Evolutionary conservation across 2,329 filamentous ascomycete genomes (phyloP).

Genomic region (Dothideomycetidae sp.): DNA sequence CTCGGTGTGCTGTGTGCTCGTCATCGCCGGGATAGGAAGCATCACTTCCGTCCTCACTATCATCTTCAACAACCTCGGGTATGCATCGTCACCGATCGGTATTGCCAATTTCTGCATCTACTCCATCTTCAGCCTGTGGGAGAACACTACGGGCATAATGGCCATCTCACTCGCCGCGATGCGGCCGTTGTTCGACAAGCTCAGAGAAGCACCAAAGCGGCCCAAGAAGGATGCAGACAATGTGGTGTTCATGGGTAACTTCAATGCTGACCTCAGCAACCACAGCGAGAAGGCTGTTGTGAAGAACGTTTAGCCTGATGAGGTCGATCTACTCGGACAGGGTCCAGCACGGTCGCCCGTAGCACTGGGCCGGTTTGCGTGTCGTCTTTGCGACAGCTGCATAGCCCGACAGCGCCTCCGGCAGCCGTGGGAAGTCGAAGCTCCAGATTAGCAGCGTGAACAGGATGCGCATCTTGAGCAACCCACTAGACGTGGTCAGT

Average conservation of each 20-base stretch:
- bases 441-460: constrained; percentile 3
- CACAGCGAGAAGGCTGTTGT: no score
- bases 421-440: constrained; percentile 1
- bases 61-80: neutral
- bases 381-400: neutral
- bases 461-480: constrained; percentile 1
- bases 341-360: neutral
- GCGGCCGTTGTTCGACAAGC: constrained; percentile 3
- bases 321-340: no score
- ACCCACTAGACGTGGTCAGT: neutral
- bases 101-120: neutral
- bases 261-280: no score
- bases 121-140: constrained; percentile 4
- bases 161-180: constrained; percentile 5
- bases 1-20: constrained; percentile 25
- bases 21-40: constrained; percentile 21
- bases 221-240: no score
- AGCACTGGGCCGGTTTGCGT: neutral
- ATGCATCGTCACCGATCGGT: neutral
- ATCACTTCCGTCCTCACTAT: constrained; percentile 14
- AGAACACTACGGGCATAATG: constrained; percentile 8
- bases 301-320: no score
- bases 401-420: neutral
- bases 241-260: no score
- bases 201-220: neutral